These are phyloP conservation scores for Corrigiola litoralis DNA, from an alignment of 179 eudicot genomes.

Conservation along the genomic window DNA sequence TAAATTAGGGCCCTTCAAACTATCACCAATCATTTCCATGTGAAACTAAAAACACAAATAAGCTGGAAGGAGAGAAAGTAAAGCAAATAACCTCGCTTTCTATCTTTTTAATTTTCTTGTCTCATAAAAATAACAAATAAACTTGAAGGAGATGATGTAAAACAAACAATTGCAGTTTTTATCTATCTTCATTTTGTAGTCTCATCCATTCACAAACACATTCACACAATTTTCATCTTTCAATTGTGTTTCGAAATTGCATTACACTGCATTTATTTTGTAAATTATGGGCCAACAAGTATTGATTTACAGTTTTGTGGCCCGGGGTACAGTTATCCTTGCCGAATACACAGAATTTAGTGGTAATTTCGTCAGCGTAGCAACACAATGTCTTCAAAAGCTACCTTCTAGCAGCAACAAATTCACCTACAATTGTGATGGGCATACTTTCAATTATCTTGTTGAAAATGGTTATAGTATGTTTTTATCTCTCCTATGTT, in stretches of 20 bases:
- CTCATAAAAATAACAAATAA: no score
- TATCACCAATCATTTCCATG: constrained; percentile 1
- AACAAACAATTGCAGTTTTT: no score
- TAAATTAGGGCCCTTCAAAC: neutral
- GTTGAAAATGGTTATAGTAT: constrained; percentile 21
- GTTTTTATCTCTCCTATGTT: neutral
- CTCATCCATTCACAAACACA: neutral
- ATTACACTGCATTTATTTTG: neutral
- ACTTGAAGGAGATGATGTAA: no score
- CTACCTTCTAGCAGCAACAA: constrained; percentile 20
- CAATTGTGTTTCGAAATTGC: neutral
- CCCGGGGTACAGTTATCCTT: constrained; percentile 12
- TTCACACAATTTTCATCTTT: neutral
- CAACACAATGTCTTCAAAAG: constrained; percentile 23
- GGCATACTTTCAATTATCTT: constrained; percentile 21
- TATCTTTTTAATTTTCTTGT: neutral
- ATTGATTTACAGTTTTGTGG: constrained; percentile 21
- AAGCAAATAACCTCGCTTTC: neutral
- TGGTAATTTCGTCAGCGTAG: constrained; percentile 20
- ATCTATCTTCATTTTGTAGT: no score
- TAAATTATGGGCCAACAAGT: constrained; percentile 16
- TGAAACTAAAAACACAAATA: neutral
- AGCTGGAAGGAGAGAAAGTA: neutral
- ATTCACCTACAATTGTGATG: constrained; percentile 22
- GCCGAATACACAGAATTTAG: constrained; percentile 23